A percentile compares a stretch with the other conserved stretches of the same genome.
Evolutionary conservation across 805 yeast species (phyloP).

Genomic region (Ogataea kodamae): DNA sequence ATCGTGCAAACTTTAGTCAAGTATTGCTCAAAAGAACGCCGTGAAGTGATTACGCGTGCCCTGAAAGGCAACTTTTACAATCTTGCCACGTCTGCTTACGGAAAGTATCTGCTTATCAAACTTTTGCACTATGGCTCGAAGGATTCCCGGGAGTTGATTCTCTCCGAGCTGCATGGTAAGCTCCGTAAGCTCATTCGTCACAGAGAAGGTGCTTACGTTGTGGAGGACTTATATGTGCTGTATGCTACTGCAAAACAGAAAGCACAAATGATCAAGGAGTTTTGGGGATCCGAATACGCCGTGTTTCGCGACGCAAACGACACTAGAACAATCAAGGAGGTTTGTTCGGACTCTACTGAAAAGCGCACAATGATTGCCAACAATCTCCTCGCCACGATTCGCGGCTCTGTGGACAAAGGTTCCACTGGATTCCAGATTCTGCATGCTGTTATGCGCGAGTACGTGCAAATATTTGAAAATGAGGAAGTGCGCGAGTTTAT

Average conservation of each 20-base stretch:
- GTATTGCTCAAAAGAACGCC: slow-evolving; percentile 74
- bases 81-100: slow-evolving; percentile 88
- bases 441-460: slow-evolving; percentile 95
- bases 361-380: slow-evolving; percentile 70
- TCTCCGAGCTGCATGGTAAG: slow-evolving; percentile 86
- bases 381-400: slow-evolving; percentile 78
- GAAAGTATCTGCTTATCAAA: slow-evolving; percentile 86
- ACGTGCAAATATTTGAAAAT: slow-evolving; percentile 64
- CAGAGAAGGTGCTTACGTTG: slow-evolving; percentile 96
- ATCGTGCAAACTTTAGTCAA: slow-evolving; percentile 92
- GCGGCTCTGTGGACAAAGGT: slow-evolving; percentile 91
- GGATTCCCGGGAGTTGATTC: slow-evolving; percentile 67
- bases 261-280: slow-evolving; percentile 89
- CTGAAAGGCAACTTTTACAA: slow-evolving; percentile 75
- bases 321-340: slow-evolving; percentile 59
- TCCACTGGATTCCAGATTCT: slow-evolving; percentile 93
- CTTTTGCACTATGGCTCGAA: slow-evolving; percentile 89
- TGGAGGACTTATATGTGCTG: slow-evolving; percentile 84
- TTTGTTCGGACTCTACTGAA: slow-evolving; percentile 65
- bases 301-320: slow-evolving; percentile 76
- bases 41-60: slow-evolving; percentile 63
- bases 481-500: slow-evolving; percentile 75
- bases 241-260: slow-evolving; percentile 83
- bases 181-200: slow-evolving; percentile 92
- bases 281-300: slow-evolving; percentile 95